Evolutionary conservation across 208 protist genomes (phyloP), one percentile per base, ranked within the genome.

Genomic region (Phytomonas sp.): DNA sequence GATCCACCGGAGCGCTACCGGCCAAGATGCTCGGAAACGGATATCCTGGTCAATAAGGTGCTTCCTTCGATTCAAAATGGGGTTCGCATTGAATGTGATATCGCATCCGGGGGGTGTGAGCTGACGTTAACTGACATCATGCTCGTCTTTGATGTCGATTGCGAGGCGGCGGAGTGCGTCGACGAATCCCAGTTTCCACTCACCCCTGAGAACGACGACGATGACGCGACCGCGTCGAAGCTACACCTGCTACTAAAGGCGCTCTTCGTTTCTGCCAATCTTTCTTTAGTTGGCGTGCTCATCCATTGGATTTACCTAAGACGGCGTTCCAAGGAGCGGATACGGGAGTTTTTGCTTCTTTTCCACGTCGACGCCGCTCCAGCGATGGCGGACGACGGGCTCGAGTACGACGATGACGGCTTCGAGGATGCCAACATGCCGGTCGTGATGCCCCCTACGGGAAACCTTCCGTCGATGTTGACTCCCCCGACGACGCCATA

Each of bases 151-250:
- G 73, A 93, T 37, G 81, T 79, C 9, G 59, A 85, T 36, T 96
- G 90, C 61, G 72, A 66, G 37, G 87, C 84, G 32, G 76, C 82
- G 26, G 87, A 96, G 75, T 96, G 90, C 69, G 78, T 91, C n/a
- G 76, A 91, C 67, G 73, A 70, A 34, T 37, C 32, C 20, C 23
- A 62, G 63, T 95, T 89, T 64, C 85, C 88, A 13, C 63, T 73
- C 66, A 28, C 20, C n/a, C 71, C 77, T 15, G 62, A 59, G 7
- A 67, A 74, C 46, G 66, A 74, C 62, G 67, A 66, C 60, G 28
- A 26, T 62, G 66, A 70, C 51, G 62, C 33, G 15, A 20, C 56
- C 13, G 29, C 65, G 2, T 69, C 72, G 13, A 61, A 74, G 15
- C 62, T 67, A 20, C 73, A 75, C 60, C 66, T 69, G 31, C 63